Evolutionary conservation across 495 filamentous ascomycete species (phyloP).

Genomic region (Ramalina intermedia): DNA sequence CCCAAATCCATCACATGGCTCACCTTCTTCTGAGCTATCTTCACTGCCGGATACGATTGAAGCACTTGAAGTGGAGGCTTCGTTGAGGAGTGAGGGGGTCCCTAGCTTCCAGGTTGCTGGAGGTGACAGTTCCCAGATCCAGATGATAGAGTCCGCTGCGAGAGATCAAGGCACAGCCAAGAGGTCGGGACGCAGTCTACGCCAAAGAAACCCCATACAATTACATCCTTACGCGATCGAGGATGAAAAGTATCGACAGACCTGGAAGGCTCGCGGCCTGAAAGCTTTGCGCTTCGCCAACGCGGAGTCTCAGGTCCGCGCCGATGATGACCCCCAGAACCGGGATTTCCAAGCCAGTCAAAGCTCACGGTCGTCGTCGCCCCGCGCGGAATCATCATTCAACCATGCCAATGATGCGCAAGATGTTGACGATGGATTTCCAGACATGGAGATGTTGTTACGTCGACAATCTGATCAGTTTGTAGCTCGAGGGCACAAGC

Average conservation of each 20-base stretch:
- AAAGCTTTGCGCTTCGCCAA: constrained; percentile 42
- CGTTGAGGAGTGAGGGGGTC: no score
- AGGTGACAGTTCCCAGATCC: no score
- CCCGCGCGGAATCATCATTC: background rate
- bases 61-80: no score
- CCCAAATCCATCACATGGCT: no score
- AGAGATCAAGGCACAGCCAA: background rate
- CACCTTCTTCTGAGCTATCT: no score
- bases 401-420: background rate
- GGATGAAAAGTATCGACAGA: constrained; percentile 45
- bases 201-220: constrained; percentile 61
- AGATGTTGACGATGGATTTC: constrained; percentile 14
- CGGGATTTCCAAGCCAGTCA: constrained; percentile 20
- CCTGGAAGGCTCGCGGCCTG: constrained; percentile 46
- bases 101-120: no score
- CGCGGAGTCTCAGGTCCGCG: constrained; percentile 14
- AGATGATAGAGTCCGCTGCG: no score
- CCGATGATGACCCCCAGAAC: constrained; percentile 31
- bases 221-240: constrained; percentile 60
- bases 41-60: no score
- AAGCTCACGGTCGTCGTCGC: background rate
- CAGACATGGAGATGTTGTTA: constrained; percentile 13
- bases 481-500: constrained; percentile 17
- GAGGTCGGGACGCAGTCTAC: constrained; percentile 25
- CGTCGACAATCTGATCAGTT: constrained; percentile 2